Evolutionary conservation across 2,329 filamentous ascomycete species (phyloP).

Genomic region (Fusarium sp.): DNA sequence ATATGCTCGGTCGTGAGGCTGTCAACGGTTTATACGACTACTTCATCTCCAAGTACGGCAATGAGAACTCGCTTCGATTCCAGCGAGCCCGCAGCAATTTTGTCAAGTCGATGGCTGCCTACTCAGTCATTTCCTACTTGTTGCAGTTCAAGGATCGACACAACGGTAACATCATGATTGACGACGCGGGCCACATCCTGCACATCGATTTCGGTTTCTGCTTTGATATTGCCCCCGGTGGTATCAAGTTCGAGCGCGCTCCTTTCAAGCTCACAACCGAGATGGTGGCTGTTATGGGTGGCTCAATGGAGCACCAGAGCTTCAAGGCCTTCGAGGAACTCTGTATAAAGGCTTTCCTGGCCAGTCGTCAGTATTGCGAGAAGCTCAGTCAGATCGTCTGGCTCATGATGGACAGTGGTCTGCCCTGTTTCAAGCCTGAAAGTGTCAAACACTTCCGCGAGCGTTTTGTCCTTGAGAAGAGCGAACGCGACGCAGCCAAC

Average conservation of each 20-base stretch:
- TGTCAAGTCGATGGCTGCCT: constrained; percentile 99
- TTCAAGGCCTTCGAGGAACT: constrained; percentile 98
- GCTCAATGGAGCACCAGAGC: constrained; percentile 82
- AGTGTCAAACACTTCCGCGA: constrained; percentile 93
- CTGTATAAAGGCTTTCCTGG: constrained; percentile 94
- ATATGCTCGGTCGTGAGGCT: constrained; percentile 98
- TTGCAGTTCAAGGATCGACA: constrained; percentile 99
- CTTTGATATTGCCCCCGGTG: constrained; percentile 97
- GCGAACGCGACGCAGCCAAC: constrained; percentile 91
- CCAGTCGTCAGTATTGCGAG: constrained; percentile 85
- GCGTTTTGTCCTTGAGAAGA: constrained; percentile 91
- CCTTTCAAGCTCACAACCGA: constrained; percentile 98
- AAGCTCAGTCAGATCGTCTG: constrained; percentile 91
- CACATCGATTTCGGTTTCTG: constrained; percentile 99
- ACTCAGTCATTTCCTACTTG: constrained; percentile 95
- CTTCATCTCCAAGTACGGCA: constrained; percentile 96
- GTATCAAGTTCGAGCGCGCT: constrained; percentile 96
- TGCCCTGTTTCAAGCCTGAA: constrained; percentile 98
- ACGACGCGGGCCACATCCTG: constrained; percentile 95
- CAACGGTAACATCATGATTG: constrained; percentile 99
- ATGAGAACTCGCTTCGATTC: constrained; percentile 93
- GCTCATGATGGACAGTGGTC: constrained; percentile 94
- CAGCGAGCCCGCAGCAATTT: constrained; percentile 97
- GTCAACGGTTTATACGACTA: constrained; percentile 99
- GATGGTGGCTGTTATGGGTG: constrained; percentile 99